A percentile compares a stretch with the other conserved stretches of the same genome.
phyloP scores from a whole-genome alignment of 148 eudicot genomes.

The Camellia japonica region DNA sequence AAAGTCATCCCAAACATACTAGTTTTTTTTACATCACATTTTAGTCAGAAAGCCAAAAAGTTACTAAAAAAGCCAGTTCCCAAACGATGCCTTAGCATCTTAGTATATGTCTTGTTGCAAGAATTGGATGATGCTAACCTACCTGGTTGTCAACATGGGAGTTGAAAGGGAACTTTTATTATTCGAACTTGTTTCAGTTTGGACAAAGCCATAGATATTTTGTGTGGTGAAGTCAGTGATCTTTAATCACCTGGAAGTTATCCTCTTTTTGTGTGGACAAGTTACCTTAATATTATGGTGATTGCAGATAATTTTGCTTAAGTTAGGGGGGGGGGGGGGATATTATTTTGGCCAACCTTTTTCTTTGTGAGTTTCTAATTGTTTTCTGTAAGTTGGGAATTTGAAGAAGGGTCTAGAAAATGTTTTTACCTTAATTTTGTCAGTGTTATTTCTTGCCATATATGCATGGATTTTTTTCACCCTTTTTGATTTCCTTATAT shows the following conservation, averaged over 20 bases:
- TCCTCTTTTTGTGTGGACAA: not conserved
- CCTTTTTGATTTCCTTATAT: not conserved
- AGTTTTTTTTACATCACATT: no score
- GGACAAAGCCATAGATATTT: not conserved
- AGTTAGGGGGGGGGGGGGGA: no score
- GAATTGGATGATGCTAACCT: not conserved
- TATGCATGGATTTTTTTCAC: not conserved
- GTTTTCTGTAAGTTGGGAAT: not conserved
- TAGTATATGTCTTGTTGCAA: not conserved
- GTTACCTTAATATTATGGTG: not conserved
- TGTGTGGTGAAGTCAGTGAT: not conserved
- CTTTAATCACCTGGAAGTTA: not conserved
- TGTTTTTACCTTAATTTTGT: no score
- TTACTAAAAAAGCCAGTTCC: no score
- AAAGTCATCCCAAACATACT: no score
- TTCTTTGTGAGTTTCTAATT: not conserved
- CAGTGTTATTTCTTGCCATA: no score
- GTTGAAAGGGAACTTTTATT: not conserved
- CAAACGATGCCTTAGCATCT: no score
- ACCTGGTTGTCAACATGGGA: not conserved
- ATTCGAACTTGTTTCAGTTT: not conserved
- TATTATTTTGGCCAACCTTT: not conserved
- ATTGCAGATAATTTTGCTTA: not conserved
- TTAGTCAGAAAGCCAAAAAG: no score
- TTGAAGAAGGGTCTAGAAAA: no score